Evolutionary conservation across 1,284 basidiomycete species (phyloP).

Genomic region (Ustilago hordei): DNA sequence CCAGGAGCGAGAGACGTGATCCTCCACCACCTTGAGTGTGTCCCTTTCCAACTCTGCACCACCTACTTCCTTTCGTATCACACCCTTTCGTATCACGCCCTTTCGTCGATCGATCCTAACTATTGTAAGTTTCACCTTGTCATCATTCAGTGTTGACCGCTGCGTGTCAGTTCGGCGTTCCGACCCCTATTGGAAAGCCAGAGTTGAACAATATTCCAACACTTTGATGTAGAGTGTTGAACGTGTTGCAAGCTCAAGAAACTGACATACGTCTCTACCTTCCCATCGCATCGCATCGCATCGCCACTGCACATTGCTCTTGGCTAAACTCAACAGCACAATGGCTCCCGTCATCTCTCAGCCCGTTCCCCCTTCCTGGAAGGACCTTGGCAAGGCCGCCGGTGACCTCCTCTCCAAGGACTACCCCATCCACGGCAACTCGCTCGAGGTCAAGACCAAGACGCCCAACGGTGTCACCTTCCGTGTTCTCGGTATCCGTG

Average conservation of each 20-base stretch:
- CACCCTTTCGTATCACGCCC: slow-evolving; percentile 27
- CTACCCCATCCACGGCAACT: slow-evolving; percentile 83
- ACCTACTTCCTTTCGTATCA: slow-evolving; percentile 25
- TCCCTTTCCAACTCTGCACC: slow-evolving; percentile 13
- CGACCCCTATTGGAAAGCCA: neutral
- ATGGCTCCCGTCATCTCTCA: slow-evolving; percentile 52
- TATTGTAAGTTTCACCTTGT: slow-evolving; percentile 20
- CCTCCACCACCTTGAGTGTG: slow-evolving; percentile 23
- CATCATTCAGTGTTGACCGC: neutral
- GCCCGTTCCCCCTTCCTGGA: slow-evolving; percentile 68
- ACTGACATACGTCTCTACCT: neutral
- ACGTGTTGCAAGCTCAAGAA: neutral
- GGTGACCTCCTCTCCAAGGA: slow-evolving; percentile 94
- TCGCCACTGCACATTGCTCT: neutral
- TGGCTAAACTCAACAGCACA: slow-evolving; percentile 12
- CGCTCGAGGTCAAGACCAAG: slow-evolving; percentile 84
- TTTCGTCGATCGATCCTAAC: slow-evolving; percentile 22
- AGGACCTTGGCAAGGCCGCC: slow-evolving; percentile 80
- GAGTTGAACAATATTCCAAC: neutral
- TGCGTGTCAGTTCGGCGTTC: neutral
- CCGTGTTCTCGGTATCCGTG: slow-evolving; percentile 69
- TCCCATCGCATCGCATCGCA: neutral
- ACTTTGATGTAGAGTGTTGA: neutral
- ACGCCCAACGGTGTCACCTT: slow-evolving; percentile 76
- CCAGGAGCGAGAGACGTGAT: slow-evolving; percentile 12